Conservation (phyloP, 2,329 filamentous ascomycete species). For the Metarhizium anisopliae region DNA sequence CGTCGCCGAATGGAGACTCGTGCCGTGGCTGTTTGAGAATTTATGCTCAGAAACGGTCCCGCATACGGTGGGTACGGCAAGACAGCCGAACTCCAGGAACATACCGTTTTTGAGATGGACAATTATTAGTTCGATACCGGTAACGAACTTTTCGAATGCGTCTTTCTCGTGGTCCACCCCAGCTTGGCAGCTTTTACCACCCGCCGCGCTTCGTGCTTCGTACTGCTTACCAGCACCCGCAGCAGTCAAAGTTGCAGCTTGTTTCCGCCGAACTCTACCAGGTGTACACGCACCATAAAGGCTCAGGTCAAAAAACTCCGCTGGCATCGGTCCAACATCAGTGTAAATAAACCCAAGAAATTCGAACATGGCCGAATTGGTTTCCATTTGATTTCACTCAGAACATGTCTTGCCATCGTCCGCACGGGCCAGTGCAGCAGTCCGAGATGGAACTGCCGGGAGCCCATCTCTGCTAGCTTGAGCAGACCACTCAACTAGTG, state of each 20-base stretch:
- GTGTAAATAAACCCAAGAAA: too few relatives aligned
- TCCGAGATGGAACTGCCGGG: not conserved
- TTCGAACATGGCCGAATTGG: not conserved
- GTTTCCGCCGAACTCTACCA: too few relatives aligned
- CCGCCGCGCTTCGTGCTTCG: not conserved
- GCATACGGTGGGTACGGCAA: not conserved
- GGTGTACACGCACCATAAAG: too few relatives aligned
- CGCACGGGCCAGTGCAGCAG: not conserved
- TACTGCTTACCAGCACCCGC: not conserved
- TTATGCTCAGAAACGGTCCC: not conserved
- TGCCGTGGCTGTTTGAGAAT: constrained; percentile 1
- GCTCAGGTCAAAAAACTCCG: too few relatives aligned
- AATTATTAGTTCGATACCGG: not conserved
- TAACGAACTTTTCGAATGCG: not conserved
- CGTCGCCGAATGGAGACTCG: constrained; percentile 7
- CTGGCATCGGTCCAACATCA: too few relatives aligned
- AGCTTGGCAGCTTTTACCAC: not conserved
- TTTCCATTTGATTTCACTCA: not conserved
- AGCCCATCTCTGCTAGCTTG: not conserved
- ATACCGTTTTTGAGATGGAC: not conserved
- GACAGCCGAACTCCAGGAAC: not conserved
- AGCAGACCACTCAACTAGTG: not conserved
- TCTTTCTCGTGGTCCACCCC: not conserved
- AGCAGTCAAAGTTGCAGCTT: too few relatives aligned
- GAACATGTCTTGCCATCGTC: not conserved